Percentiles rank a stretch among this genome's conserved stretches.
Evolutionary conservation across 2,329 filamentous ascomycete species (phyloP).

Genomic region (Onygenales sp.): DNA sequence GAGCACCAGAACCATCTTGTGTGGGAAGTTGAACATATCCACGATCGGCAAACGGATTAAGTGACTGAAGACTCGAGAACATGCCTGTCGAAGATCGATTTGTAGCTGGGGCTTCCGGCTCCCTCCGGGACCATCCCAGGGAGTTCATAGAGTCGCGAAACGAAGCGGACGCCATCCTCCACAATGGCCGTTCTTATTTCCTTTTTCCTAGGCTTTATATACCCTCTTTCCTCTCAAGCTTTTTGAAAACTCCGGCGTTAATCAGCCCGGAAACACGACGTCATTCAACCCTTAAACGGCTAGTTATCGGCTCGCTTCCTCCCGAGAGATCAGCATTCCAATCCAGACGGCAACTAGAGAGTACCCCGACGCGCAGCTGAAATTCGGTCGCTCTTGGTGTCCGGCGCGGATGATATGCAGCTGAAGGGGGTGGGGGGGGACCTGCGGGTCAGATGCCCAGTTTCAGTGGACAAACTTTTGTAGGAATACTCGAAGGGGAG

Average conservation of each 20-base stretch:
- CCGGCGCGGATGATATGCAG: slow-evolving; percentile 2
- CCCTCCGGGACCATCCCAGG: slow-evolving; percentile 84
- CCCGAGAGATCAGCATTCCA: slow-evolving; percentile 1
- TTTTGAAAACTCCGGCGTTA: neutral
- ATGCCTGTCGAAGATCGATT: slow-evolving; percentile 57
- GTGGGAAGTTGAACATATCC: slow-evolving; percentile 89
- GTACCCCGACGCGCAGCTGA: neutral
- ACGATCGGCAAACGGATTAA: slow-evolving; percentile 74
- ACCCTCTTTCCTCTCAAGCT: neutral
- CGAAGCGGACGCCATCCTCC: slow-evolving; percentile 68
- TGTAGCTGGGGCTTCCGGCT: slow-evolving; percentile 63
- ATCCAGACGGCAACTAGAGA: neutral
- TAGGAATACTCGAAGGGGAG: neutral
- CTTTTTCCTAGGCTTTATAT: neutral
- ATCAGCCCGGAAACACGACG: neutral
- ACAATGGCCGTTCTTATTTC: neutral
- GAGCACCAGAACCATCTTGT: slow-evolving; percentile 70
- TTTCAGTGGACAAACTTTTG: neutral
- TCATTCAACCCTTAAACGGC: neutral
- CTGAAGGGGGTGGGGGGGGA: neutral
- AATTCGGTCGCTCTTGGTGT: neutral
- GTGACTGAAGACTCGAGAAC: slow-evolving; percentile 67
- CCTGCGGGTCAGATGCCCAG: slow-evolving; percentile 1
- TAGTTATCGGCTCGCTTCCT: slow-evolving; percentile 3
- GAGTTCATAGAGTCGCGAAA: slow-evolving; percentile 95